Evolutionary conservation across 1,284 basidiomycete genomes (phyloP).

Genomic region (Meira miltonrushii): DNA sequence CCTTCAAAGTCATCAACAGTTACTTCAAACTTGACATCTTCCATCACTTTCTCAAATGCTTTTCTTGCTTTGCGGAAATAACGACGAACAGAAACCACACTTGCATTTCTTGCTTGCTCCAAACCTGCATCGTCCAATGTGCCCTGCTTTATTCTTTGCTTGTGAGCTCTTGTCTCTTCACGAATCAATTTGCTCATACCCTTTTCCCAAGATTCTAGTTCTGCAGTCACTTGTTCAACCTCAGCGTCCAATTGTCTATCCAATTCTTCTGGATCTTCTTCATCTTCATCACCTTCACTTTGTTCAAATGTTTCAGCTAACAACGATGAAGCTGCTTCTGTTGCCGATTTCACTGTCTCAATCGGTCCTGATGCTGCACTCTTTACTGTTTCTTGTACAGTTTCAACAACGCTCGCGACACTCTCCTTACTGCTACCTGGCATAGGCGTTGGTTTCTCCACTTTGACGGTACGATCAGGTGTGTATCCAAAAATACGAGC

Average conservation of each 20-base stretch:
- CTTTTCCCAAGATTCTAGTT: conserved; percentile 40
- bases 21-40: conserved; percentile 34
- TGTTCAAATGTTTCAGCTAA: not conserved
- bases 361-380: no score
- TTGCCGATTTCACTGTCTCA: no score
- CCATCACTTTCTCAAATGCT: conserved; percentile 38
- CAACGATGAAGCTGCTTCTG: no score
- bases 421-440: conserved; percentile 9
- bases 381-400: no score
- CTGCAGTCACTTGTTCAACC: conserved; percentile 26
- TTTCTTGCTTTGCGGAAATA: conserved; percentile 27
- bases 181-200: conserved; percentile 34
- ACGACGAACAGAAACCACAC: conserved; percentile 31
- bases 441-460: no score
- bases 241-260: conserved; percentile 42
- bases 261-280: conserved; percentile 29
- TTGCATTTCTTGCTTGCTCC: conserved; percentile 17
- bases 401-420: conserved; percentile 22
- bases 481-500: conserved; percentile 25
- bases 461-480: no score
- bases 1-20: conserved; percentile 44
- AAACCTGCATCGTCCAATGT: conserved; percentile 15
- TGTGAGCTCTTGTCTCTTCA: conserved; percentile 24
- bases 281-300: conserved; percentile 16
- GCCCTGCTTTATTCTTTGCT: conserved; percentile 23